phyloP scores from a whole-genome alignment of 139 green algal genomes.

The Picochlorum sp. region DNA sequence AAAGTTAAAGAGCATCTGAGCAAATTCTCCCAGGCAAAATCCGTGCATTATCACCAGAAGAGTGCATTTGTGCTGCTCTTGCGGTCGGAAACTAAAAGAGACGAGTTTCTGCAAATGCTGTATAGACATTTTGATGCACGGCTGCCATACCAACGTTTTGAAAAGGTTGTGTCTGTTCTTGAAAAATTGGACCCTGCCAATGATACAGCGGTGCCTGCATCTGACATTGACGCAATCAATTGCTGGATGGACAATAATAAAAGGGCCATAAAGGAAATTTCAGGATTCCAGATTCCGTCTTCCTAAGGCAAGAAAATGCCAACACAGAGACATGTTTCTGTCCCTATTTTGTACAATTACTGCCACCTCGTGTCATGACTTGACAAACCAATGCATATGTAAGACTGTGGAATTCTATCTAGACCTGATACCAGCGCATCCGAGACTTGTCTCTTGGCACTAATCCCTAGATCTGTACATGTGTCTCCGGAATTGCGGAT shows the following conservation, averaged over 20 bases:
- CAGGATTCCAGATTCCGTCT: neutral
- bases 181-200: neutral
- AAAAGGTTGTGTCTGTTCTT: neutral
- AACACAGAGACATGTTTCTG: too few relatives aligned
- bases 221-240: neutral
- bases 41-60: neutral
- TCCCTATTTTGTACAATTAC: too few relatives aligned
- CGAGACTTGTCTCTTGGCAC: too few relatives aligned
- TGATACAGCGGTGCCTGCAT: neutral
- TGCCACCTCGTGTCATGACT: too few relatives aligned
- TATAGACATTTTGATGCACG: conserved; percentile 13
- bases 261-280: neutral
- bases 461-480: too few relatives aligned
- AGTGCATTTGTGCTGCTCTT: conserved; percentile 18
- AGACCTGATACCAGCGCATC: too few relatives aligned
- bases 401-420: too few relatives aligned
- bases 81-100: neutral
- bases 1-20: neutral
- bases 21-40: neutral
- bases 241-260: neutral
- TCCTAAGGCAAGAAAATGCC: too few relatives aligned
- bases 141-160: neutral
- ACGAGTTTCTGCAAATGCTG: conserved; percentile 13
- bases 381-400: too few relatives aligned
- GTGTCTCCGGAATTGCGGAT: too few relatives aligned